phyloP scores from a whole-genome alignment of 768 basidiomycete genomes.

The Heimioporus sp. region DNA sequence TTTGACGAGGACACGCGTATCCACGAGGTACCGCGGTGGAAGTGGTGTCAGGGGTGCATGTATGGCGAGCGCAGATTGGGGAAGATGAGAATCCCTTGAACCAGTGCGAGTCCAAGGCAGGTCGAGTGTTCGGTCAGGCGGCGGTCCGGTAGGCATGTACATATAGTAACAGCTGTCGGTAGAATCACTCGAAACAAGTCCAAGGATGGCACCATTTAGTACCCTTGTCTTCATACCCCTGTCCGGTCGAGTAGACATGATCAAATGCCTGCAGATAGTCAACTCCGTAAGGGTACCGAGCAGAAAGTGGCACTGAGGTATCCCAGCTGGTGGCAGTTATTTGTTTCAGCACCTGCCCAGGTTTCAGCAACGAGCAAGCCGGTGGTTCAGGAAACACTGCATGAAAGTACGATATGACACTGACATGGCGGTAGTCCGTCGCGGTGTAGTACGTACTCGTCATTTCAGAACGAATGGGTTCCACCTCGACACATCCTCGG shows the following conservation, averaged over 20 bases:
- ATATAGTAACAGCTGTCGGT: conserved; percentile 24
- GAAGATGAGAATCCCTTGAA: conserved; percentile 48
- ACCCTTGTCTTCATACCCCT: conserved; percentile 68
- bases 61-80: conserved; percentile 23
- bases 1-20: conserved; percentile 53
- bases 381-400: conserved; percentile 37
- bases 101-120: conserved; percentile 75
- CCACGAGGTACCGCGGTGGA: conserved; percentile 44
- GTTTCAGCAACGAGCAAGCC: conserved; percentile 9
- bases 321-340: conserved; percentile 57
- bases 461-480: conserved; percentile 42
- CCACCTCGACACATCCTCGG: conserved; percentile 23
- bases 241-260: conserved; percentile 62
- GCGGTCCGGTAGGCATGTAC: conserved; percentile 55
- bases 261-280: conserved; percentile 56
- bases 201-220: conserved; percentile 80
- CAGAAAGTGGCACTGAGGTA: conserved; percentile 63
- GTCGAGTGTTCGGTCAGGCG: conserved; percentile 59
- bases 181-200: conserved; percentile 45
- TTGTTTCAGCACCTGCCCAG: conserved; percentile 28
- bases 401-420: conserved; percentile 79
- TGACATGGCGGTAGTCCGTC: conserved; percentile 69
- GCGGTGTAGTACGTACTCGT: conserved; percentile 32
- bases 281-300: conserved; percentile 71
- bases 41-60: conserved; percentile 80